phyloP scores from a whole-genome alignment of 2,329 filamentous ascomycete genomes.

The Mollisia scopiformis region DNA sequence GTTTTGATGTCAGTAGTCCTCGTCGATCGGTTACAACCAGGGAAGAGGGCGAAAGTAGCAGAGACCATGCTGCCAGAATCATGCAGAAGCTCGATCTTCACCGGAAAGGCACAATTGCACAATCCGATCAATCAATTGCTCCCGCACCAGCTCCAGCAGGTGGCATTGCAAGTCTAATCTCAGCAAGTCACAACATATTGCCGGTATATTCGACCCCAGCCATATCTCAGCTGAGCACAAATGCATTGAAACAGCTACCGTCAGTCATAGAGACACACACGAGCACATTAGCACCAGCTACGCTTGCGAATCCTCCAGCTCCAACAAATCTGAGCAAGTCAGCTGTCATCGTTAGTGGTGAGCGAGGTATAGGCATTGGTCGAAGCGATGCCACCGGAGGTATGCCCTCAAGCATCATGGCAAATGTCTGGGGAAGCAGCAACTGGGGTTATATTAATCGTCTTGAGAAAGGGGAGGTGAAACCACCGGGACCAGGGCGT shows the following conservation, averaged over 20 bases:
- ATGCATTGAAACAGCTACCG: constrained; percentile 38
- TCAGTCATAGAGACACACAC: constrained; percentile 48
- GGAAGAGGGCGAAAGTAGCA: constrained; percentile 73
- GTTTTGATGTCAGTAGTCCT: constrained; percentile 66
- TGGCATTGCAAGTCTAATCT: constrained; percentile 84
- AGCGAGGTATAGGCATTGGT: constrained; percentile 69
- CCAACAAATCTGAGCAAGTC: constrained; percentile 85
- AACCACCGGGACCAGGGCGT: constrained; percentile 24
- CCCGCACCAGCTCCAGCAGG: constrained; percentile 48
- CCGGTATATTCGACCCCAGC: constrained; percentile 58
- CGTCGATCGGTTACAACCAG: constrained; percentile 58
- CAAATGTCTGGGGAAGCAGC: constrained; percentile 91
- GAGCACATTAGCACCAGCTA: constrained; percentile 77
- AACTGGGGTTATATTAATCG: constrained; percentile 75
- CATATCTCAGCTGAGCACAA: constrained; percentile 29
- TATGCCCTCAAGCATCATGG: constrained; percentile 84
- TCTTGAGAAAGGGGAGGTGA: constrained; percentile 56
- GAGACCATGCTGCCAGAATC: constrained; percentile 83
- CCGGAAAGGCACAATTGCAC: constrained; percentile 68
- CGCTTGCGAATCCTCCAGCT: constrained; percentile 80
- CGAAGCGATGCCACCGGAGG: constrained; percentile 63
- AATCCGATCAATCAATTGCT: constrained; percentile 41
- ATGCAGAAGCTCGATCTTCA: constrained; percentile 93
- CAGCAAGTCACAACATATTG: constrained; percentile 78
- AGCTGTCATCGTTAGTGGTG: constrained; percentile 79